These are phyloP conservation scores for Suzukiozyma palmioleophila DNA, from an alignment of 1,139 yeast species.

Conservation along the genomic window DNA sequence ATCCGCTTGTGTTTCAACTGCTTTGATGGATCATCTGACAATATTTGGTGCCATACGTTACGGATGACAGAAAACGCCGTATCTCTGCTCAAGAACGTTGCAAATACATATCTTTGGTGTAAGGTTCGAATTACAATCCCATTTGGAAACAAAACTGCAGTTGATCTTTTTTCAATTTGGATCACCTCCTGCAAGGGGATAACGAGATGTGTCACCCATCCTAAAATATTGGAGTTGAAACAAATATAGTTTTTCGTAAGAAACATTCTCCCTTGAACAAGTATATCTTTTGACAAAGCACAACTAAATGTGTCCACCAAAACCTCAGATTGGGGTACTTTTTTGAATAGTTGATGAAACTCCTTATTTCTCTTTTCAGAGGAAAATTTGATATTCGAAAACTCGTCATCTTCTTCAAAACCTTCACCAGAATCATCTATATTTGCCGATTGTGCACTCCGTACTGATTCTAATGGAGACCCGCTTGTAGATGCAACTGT, in stretches of 20 bases:
- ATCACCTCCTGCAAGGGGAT: conserved; percentile 68
- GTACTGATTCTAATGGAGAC: background rate
- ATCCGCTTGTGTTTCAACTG: conserved; percentile 11
- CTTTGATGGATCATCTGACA: conserved; percentile 22
- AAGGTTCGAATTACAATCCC: conserved; percentile 68
- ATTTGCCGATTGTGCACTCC: background rate
- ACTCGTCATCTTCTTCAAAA: conserved; percentile 17
- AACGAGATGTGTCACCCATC: conserved; percentile 65
- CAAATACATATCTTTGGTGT: conserved; percentile 69
- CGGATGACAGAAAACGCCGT: conserved; percentile 57
- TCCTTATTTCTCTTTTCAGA: conserved; percentile 51
- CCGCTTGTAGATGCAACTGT: background rate
- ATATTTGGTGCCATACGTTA: conserved; percentile 54
- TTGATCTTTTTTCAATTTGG: conserved; percentile 65
- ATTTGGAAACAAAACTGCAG: conserved; percentile 72
- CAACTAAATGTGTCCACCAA: conserved; percentile 66
- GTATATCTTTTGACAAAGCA: conserved; percentile 66
- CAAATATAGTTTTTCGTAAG: conserved; percentile 56
- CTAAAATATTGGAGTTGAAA: conserved; percentile 70
- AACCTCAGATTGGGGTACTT: conserved; percentile 48
- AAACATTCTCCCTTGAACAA: conserved; percentile 69
- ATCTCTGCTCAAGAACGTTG: conserved; percentile 68
- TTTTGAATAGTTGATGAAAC: conserved; percentile 59
- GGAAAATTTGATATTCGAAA: conserved; percentile 24
- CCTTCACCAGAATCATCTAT: conserved; percentile 9